Evolutionary conservation across 306 rosid genomes (phyloP).

Genomic region (Cucurbita maxima): DNA sequence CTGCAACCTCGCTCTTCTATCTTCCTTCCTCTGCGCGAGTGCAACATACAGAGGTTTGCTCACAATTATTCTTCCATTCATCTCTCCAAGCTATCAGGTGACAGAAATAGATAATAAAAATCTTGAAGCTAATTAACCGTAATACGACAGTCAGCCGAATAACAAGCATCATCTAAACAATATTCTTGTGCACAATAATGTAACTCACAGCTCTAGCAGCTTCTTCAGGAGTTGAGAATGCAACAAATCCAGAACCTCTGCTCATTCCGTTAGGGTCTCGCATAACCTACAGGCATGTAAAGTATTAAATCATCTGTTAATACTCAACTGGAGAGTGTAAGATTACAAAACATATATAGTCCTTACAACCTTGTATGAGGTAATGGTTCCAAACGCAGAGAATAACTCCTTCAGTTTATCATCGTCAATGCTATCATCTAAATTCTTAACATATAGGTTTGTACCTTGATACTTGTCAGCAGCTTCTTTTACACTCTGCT

Average conservation of each 20-base stretch:
- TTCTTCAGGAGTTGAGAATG: slow-evolving; percentile 91
- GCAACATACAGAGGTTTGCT: slow-evolving; percentile 16
- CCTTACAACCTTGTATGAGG: slow-evolving; percentile 71
- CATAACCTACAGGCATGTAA: slow-evolving; percentile 57
- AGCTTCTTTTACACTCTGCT: slow-evolving; percentile 81
- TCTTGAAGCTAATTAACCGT: not conserved
- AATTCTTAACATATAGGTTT: slow-evolving; percentile 68
- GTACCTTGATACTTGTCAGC: slow-evolving; percentile 90
- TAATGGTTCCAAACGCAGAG: slow-evolving; percentile 56
- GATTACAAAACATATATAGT: not conserved
- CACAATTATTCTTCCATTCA: slow-evolving; percentile 15
- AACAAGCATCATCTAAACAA: not conserved
- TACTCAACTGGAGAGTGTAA: not conserved
- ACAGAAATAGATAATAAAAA: not conserved
- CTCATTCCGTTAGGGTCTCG: slow-evolving; percentile 88
- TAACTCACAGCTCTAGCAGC: slow-evolving; percentile 88
- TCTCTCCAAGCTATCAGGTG: slow-evolving; percentile 7
- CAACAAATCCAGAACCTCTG: slow-evolving; percentile 93
- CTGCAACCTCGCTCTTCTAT: slow-evolving; percentile 9
- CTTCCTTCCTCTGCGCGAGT: slow-evolving; percentile 16
- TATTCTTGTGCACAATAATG: not conserved
- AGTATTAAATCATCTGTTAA: slow-evolving; percentile 3
- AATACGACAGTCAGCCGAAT: not conserved
- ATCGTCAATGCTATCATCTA: slow-evolving; percentile 63
- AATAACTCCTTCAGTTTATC: slow-evolving; percentile 71